Evolutionary conservation across 2,329 filamentous ascomycete species (phyloP), one percentile per base, ranked within the genome.

Genomic region (Grosmannia clavigera): DNA sequence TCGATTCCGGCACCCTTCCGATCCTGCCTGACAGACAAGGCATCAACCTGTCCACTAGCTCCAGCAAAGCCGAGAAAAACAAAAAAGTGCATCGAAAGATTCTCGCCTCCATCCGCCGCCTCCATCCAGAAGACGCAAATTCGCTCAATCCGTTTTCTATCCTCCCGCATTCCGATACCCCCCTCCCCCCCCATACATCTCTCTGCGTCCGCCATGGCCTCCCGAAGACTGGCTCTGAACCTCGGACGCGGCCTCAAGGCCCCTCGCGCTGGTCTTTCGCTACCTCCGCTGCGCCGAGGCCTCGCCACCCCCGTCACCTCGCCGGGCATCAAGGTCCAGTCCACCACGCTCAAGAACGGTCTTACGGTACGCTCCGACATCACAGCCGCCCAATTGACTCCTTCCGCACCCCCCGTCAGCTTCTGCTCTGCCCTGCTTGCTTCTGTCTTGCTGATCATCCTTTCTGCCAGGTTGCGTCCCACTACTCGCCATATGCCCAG

Each of bases 401-500:
- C 75, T 77, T 77, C 75, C 72, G 40, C 5, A 60, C 64, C 38
- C 14, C n/a, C n/a, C 46, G 6, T 2, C 38, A 46, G 33, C 60
- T 61, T 54, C 61, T 55, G n/a, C 35, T 58, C 55, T 60, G 68
- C 69, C 74, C 31, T 65, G 64, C 63, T 57, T 27, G 22, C 33
- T 22, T n/a, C 9, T 14, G 40, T 16, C 19, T n/a, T 3, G 46
- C 61, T 62, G 60, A 63, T 58, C 22, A 22, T 46, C 29, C 25
- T 19, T 14, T 19, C 62, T 16, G 19, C n/a, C 74, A 97, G 92
- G 91, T 99, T 74, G 94, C 94, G 68, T 95, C 94, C 69, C 92
- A 99, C 77, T 88, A 97, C 81, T 96, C 92, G 66, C 94, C 92
- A 70, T 97, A 91, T 83, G 92, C 92, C 71, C 92, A 97, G 81